Evolutionary conservation across 2,329 filamentous ascomycete species (phyloP).

Genomic region (Fusarium redolens): DNA sequence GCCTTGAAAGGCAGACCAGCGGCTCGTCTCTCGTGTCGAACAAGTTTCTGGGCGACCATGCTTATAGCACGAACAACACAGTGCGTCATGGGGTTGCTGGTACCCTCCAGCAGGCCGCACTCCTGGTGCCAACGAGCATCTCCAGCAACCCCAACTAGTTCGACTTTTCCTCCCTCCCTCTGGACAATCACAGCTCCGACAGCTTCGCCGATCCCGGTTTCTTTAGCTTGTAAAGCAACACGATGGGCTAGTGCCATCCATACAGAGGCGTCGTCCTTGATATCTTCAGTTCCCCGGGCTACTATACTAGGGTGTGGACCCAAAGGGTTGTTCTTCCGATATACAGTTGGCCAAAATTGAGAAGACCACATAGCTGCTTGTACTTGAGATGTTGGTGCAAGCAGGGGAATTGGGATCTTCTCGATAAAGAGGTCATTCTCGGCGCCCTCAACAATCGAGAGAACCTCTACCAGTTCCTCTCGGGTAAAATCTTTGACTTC

Average conservation of each 20-base stretch:
- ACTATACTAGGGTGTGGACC: constrained; percentile 84
- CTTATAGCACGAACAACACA: constrained; percentile 82
- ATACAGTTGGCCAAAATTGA: constrained; percentile 86
- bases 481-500: constrained; percentile 63
- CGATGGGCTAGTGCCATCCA: constrained; percentile 77
- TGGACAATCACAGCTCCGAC: constrained; percentile 83
- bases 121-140: constrained; percentile 78
- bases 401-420: constrained; percentile 74
- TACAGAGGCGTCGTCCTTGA: constrained; percentile 70
- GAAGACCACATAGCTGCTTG: constrained; percentile 80
- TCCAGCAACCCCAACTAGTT: constrained; percentile 78
- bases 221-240: constrained; percentile 69
- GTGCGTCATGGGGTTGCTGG: constrained; percentile 82
- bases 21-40: constrained; percentile 63
- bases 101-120: constrained; percentile 55
- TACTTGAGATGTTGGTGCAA: constrained; percentile 79
- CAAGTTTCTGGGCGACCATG: constrained; percentile 79
- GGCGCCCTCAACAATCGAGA: constrained; percentile 63
- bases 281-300: constrained; percentile 74
- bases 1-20: constrained; percentile 49
- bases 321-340: constrained; percentile 88
- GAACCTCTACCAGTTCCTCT: constrained; percentile 61
- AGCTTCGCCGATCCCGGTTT: constrained; percentile 71
- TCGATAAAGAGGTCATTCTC: constrained; percentile 67
- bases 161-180: constrained; percentile 61